Evolutionary conservation across 108 stramenopile genomes (phyloP), one percentile per base, ranked within the genome.

Genomic region (Nitzschia putrida): DNA sequence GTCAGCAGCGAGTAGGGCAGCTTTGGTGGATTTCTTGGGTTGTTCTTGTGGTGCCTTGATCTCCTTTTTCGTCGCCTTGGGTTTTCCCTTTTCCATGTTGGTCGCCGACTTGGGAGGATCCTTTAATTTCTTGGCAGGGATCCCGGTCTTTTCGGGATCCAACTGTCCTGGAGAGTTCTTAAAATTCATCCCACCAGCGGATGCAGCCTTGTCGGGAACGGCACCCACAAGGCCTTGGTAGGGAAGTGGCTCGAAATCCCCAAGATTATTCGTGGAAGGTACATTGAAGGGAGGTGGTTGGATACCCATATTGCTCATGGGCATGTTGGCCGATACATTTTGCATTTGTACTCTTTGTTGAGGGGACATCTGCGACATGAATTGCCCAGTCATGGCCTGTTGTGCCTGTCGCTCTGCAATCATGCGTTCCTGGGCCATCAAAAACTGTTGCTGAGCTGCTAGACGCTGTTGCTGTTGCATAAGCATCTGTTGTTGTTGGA

Each of bases 401-500:
- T 37, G 23, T 22, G 23, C 49, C 16, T 64, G 44, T 3, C 64
- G 7, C 13, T 34, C 9, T 4, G 52, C 34, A 11, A 54, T 16
- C 20, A 54, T 54, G 3, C 26, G 66, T 26, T 53, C 53, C 29
- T 53, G 51, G 13, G 37, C 24, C 24, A 53, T 39, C 7, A 54
- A 20, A 11, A 25, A 45, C 53, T 54, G 25, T 37, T 66, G 66
- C 20, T 53, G 37, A 2, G 66, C 53, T 11, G 26, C 22, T 6
- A 66, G 26, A 41, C 52, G 66, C 3, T 66, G 66, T 2, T 66
- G 66, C 40, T 66, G 26, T 13, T 53, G 66, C 16, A 45, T 21
- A 0, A 66, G 52, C 24, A 53, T 18, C 52, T 53, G 50, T 10
- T 66, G 66, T 45, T 38, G 50, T 54, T 66, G 66, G 7, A 38